phyloP scores from a whole-genome alignment of 331 rosid species.

The Acacia concinna region DNA sequence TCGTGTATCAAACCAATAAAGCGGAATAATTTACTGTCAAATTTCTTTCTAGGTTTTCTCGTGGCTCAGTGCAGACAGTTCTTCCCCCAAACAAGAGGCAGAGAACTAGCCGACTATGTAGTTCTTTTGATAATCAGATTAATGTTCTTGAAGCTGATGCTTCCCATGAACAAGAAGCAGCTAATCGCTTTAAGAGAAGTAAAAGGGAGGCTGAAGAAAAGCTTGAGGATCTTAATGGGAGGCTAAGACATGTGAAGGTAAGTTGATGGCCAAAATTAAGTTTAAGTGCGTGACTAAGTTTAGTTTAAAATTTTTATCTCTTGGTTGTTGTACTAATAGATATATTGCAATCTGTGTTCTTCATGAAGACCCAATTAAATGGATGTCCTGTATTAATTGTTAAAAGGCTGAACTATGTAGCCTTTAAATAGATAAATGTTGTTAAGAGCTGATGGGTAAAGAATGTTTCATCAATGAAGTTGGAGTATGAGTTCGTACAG shows the following conservation, averaged over 20 bases:
- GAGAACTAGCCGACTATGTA: slow-evolving; percentile 66
- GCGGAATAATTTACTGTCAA: neutral
- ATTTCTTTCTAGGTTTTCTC: slow-evolving; percentile 62
- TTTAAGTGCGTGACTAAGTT: neutral
- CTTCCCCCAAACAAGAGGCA: slow-evolving; percentile 52
- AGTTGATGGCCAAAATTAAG: neutral
- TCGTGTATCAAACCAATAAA: slow-evolving; percentile 6
- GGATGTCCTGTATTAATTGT: neutral
- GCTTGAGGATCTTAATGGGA: slow-evolving; percentile 50
- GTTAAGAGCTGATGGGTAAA: neutral
- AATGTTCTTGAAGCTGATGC: slow-evolving; percentile 41
- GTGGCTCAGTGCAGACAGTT: slow-evolving; percentile 76
- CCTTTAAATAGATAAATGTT: neutral
- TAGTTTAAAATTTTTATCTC: neutral
- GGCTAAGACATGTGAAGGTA: slow-evolving; percentile 59
- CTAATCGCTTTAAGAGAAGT: slow-evolving; percentile 41
- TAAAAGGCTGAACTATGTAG: neutral
- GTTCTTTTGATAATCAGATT: slow-evolving; percentile 66
- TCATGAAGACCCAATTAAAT: neutral
- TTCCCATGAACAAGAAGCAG: slow-evolving; percentile 42
- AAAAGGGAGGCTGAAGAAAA: slow-evolving; percentile 67
- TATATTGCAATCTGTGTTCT: slow-evolving; percentile 1
- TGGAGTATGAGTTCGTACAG: neutral
- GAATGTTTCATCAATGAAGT: neutral
- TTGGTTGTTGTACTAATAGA: neutral